phyloP scores from a whole-genome alignment of 768 basidiomycete species.

The Collybia nuda region DNA sequence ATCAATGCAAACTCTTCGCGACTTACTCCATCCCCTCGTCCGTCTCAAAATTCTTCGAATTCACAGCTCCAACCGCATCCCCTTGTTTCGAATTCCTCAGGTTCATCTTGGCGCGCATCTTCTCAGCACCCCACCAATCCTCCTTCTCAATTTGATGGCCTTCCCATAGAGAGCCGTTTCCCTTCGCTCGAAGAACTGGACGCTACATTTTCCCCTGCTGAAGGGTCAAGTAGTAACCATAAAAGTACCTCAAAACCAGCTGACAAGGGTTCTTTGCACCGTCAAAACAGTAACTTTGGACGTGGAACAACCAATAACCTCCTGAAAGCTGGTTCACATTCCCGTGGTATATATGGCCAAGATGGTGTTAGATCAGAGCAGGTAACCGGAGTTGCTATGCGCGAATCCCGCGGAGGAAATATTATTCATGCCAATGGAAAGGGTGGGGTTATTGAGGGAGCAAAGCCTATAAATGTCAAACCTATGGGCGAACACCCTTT shows the following conservation, averaged over 20 bases:
- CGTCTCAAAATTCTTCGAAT: constrained; percentile 22
- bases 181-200: constrained; percentile 88
- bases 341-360: constrained; percentile 19
- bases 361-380: constrained; percentile 57
- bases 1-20: constrained; percentile 20
- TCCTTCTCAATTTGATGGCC: constrained; percentile 36
- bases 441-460: background rate
- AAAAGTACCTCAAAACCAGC: constrained; percentile 6
- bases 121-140: constrained; percentile 19
- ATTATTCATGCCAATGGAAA: constrained; percentile 3
- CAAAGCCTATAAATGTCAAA: too few relatives aligned
- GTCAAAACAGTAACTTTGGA: constrained; percentile 4
- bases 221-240: constrained; percentile 5
- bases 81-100: constrained; percentile 25
- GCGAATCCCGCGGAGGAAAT: constrained; percentile 26
- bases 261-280: constrained; percentile 10
- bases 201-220: constrained; percentile 40
- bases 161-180: constrained; percentile 70
- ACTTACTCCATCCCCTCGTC: constrained; percentile 34
- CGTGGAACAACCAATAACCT: constrained; percentile 9
- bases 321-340: constrained; percentile 18
- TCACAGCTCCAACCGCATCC: constrained; percentile 30
- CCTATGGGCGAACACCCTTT: too few relatives aligned
- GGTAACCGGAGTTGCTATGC: constrained; percentile 53
- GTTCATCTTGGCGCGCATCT: constrained; percentile 28